Base-by-base conservation (phyloP, 148 eudicot species). In the Cornus florida region DNA sequence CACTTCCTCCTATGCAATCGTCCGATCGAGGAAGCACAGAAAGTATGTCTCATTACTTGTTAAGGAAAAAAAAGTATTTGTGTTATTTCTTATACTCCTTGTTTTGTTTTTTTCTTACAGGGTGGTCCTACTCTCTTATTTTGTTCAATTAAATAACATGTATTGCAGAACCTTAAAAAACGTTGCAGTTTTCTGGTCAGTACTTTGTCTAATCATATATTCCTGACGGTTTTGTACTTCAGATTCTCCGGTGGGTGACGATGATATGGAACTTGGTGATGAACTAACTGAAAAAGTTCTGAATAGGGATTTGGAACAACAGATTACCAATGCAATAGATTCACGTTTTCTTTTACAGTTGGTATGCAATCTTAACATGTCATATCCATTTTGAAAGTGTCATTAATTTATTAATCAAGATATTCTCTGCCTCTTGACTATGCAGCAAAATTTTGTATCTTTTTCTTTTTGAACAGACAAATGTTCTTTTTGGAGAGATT, bases 271-370 rank as follows among this genome's bases (percentile, higher is more conserved):
- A 71, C 64, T 79, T 33, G 92, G 73, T 72, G 94, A 93, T 82
- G 89, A 85, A 64, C 75, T 38, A n/a, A 75, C 70, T 38, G 90
- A 75, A 74, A 78, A 70, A 78, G 85, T 70, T 73, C 76, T 96
- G 65, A 86, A 90, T 78, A 83, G 60, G 78, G 91, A 84, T 84
- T 79, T 96, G 86, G 92, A 88, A 78, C 75, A 77, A 74, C 99
- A 96, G 84, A 96, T 96, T 86, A 80, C 89, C 60, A 81, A 78
- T 71, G 97, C 98, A 16, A 85, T 96, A 71, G 91, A 91, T 88
- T 85, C 97, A n/a, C 91, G 91, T 33, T 93, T 96, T 90, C 94
- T 96, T 86, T 86, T 88, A 48, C 93, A 90, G 35, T 78, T 96
- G 95, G 99, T 96, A 88, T 23, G 90, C 67, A 77, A 48, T 39